These are phyloP conservation scores for Speleostelium caveatum DNA, from an alignment of 78 protist genomes.

Conservation along the genomic window DNA sequence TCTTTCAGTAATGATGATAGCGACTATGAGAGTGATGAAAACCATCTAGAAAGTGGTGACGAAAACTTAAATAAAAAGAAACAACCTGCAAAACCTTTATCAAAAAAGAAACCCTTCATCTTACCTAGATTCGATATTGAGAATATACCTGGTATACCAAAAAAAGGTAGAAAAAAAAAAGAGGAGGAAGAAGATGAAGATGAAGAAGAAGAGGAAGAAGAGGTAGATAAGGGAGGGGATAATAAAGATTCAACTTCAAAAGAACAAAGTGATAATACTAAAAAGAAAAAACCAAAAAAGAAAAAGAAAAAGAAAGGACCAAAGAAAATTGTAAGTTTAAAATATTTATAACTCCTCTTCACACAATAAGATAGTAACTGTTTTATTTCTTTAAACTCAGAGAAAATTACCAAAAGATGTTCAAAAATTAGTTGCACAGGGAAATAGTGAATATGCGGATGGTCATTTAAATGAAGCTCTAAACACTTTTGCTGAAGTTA, in stretches of 20 bases:
- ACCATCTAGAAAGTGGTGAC: not conserved
- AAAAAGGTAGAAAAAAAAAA: not conserved
- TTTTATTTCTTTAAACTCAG: no score
- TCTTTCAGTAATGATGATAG: not conserved
- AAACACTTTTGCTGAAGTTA: slow-evolving; percentile 11
- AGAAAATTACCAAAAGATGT: slow-evolving; percentile 10
- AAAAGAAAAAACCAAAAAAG: not conserved
- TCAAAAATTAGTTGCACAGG: not conserved
- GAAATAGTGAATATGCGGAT: slow-evolving; percentile 2
- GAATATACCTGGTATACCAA: not conserved
- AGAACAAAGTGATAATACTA: not conserved
- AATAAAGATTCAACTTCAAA: not conserved
- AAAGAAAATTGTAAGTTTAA: not conserved
- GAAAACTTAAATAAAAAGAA: not conserved
- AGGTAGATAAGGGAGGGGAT: not conserved
- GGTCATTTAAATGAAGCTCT: slow-evolving; percentile 11
- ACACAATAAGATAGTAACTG: no score
- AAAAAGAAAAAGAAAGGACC: not conserved
- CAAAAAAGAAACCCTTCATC: not conserved
- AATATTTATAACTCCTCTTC: not conserved
- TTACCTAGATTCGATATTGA: slow-evolving; percentile 21
- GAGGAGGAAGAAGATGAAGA: not conserved
- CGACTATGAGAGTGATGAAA: not conserved
- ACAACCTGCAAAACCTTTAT: not conserved
- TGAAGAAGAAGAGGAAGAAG: not conserved